Percentiles rank a stretch among this genome's conserved stretches.
These are phyloP conservation scores for Eugenia klotzschiana DNA, from an alignment of 441 rosid species.

Conservation along the genomic window DNA sequence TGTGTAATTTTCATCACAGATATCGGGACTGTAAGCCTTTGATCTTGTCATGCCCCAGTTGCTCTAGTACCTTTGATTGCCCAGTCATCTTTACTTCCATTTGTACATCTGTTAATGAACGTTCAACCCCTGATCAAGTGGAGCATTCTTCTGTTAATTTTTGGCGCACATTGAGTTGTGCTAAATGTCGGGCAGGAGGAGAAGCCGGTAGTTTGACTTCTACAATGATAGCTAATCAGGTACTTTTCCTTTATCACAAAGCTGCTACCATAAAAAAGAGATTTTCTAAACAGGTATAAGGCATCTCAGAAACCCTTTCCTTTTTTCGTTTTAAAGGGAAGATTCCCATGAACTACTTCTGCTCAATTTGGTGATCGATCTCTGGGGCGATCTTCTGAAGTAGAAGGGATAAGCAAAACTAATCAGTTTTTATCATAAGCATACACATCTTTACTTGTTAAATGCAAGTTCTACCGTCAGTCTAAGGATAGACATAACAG, in stretches of 20 bases:
- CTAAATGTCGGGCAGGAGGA: slow-evolving; percentile 60
- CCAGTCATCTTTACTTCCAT: slow-evolving; percentile 54
- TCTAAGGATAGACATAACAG: not conserved
- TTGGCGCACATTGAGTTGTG: slow-evolving; percentile 64
- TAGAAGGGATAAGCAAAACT: not conserved
- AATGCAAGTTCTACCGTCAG: not conserved
- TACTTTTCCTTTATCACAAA: slow-evolving; percentile 2
- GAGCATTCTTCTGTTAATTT: slow-evolving; percentile 36
- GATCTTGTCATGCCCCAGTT: slow-evolving; percentile 71
- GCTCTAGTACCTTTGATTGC: slow-evolving; percentile 62
- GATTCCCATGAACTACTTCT: not conserved
- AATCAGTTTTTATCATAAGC: not conserved
- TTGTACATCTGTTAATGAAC: slow-evolving; percentile 16
- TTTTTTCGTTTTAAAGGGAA: not conserved
- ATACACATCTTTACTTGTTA: not conserved
- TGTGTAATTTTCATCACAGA: slow-evolving; percentile 28
- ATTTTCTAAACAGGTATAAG: not conserved
- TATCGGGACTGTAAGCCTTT: slow-evolving; percentile 66
- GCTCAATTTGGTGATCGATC: not conserved
- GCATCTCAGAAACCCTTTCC: not conserved
- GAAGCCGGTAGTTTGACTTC: slow-evolving; percentile 51
- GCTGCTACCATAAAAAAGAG: not conserved
- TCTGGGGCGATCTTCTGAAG: not conserved
- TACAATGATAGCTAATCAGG: slow-evolving; percentile 80
- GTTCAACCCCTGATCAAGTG: slow-evolving; percentile 21